phyloP scores from a whole-genome alignment of 1,139 yeast genomes.

The Candida gigantensis region DNA sequence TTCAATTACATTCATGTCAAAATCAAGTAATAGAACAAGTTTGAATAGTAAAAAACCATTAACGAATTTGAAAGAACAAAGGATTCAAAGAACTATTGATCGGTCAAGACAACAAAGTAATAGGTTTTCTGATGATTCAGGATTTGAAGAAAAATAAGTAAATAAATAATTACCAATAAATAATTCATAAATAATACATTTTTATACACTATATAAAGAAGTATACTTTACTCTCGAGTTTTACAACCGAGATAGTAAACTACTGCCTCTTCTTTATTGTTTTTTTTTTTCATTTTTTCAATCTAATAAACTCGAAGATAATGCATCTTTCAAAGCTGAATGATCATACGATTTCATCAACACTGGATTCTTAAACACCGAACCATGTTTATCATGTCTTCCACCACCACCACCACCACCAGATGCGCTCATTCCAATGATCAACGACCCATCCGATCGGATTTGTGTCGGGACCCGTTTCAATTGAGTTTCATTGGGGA shows the following conservation, averaged over 20 bases:
- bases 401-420: too few species aligned
- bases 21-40: conserved; percentile 22
- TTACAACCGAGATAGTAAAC: conserved; percentile 2
- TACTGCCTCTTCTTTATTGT: too few species aligned
- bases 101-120: conserved; percentile 20
- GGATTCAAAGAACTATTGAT: conserved; percentile 29
- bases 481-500: conserved; percentile 23
- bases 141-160: conserved; percentile 21
- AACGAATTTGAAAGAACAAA: conserved; percentile 31
- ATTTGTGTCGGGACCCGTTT: conserved; percentile 29
- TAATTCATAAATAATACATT: conserved; percentile 2
- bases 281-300: too few species aligned
- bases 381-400: conserved; percentile 44
- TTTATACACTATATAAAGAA: background rate
- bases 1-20: conserved; percentile 56
- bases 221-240: conserved; percentile 8
- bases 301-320: conserved; percentile 20
- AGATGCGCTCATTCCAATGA: conserved; percentile 47
- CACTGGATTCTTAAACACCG: conserved; percentile 40
- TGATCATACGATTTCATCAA: conserved; percentile 39
- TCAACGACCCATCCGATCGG: conserved; percentile 36
- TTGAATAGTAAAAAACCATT: conserved; percentile 18
- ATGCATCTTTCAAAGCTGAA: conserved; percentile 37
- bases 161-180: background rate
- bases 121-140: conserved; percentile 21